Evolutionary conservation across 345 rosid species (phyloP), one percentile per base, ranked within the genome.

Genomic region (Stellera chamaejasme): DNA sequence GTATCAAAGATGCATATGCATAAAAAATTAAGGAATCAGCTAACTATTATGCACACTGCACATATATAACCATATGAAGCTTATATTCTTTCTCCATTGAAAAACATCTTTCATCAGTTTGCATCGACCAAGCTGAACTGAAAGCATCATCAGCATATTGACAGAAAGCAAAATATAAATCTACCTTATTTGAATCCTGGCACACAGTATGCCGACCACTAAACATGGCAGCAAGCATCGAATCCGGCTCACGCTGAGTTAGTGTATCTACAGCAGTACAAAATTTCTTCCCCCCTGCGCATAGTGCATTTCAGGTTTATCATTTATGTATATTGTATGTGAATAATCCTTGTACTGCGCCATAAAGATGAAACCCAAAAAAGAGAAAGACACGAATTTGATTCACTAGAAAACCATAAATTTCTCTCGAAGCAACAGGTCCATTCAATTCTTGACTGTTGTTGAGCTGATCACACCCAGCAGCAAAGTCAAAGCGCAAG

Each of bases 141-240:
- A 32, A 32, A 58, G 14, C 23, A 16, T 58, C 13, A 15, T 36
- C 12, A 27, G 27, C 39, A 32, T 32, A 8, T 32, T 32, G 8
- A 32, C 39, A 42, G 10, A 2, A 27, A 13, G 6, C 14, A 12
- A 48, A 56, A 49, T 16, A 47, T 16, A 47, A 0, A 45, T 13
- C 27, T 65, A 84, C 96, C 87, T 73, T 72, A 27, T 71, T 78
- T 13, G 85, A 66, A 53, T 88, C 96, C 32, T 60, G 70, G 54
- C 67, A 73, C 61, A 88, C 60, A 0, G 80, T 76, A 69, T 86
- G 90, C 3, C 85, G 87, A 45, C 96, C 90, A 54, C 98, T 88
- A 68, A 92, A 88, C 96, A 86, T 88, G 0, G 95, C 93, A 10
- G 95, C 93, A 50, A 88, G 93, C 93, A 92, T 88, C 0, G 96